These are phyloP conservation scores for Astrocystis sublimbata DNA, from an alignment of 495 filamentous ascomycete species.

Conservation along the genomic window DNA sequence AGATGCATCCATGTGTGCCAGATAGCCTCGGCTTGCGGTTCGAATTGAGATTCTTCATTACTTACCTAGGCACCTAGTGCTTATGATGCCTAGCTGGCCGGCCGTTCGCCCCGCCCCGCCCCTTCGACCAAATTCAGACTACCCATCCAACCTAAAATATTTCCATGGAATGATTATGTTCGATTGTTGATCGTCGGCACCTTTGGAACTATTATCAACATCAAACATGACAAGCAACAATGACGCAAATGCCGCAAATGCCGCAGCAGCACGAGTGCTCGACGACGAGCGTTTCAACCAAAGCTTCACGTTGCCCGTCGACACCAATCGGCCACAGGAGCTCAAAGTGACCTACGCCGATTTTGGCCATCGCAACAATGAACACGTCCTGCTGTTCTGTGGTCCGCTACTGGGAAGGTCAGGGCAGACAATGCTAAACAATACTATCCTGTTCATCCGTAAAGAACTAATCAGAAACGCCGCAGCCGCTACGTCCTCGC, in stretches of 20 bases:
- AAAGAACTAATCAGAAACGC: not conserved
- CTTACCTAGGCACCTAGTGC: no score
- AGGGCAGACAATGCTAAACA: not conserved
- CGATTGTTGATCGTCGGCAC: no score
- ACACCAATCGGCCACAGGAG: not conserved
- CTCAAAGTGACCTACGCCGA: conserved; percentile 16
- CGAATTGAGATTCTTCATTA: no score
- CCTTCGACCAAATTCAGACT: no score
- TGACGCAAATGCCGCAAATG: not conserved
- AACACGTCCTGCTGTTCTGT: conserved; percentile 16
- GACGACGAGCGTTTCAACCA: conserved; percentile 11
- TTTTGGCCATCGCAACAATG: conserved; percentile 15
- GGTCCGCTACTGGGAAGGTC: conserved; percentile 14
- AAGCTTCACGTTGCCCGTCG: conserved; percentile 2
- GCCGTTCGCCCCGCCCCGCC: no score
- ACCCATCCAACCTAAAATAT: no score
- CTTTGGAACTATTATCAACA: not conserved
- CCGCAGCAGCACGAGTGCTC: not conserved
- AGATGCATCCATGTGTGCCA: no score
- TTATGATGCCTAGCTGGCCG: no score
- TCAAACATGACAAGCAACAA: conserved; percentile 3
- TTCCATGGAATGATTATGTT: no score
- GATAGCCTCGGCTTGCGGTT: no score
- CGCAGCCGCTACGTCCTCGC: conserved; percentile 8
- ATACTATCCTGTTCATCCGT: not conserved